phyloP scores from a whole-genome alignment of 257 asterid species.

The Nemophila menziesii region DNA sequence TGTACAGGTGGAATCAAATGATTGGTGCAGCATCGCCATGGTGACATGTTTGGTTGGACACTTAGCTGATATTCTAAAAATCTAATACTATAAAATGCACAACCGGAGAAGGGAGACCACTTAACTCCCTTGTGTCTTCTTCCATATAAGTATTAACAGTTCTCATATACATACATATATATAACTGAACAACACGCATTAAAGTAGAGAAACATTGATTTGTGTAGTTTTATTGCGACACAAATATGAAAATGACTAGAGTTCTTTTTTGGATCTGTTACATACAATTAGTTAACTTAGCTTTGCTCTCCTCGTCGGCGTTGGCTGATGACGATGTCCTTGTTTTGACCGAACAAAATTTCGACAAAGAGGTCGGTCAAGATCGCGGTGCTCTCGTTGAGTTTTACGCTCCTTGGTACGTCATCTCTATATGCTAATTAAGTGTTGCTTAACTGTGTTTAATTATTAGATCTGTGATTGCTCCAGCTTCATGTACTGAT shows the following conservation, averaged over 20 bases:
- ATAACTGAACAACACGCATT: too few relatives aligned
- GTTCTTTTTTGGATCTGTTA: constrained; percentile 14
- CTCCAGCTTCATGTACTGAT: not conserved
- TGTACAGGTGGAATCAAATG: not conserved
- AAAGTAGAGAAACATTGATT: too few relatives aligned
- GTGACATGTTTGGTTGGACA: not conserved
- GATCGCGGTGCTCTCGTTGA: constrained; percentile 88
- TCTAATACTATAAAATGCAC: not conserved
- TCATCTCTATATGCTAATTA: not conserved
- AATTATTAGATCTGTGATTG: not conserved
- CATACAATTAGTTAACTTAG: constrained; percentile 7
- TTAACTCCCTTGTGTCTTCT: not conserved
- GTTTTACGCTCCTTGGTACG: constrained; percentile 88
- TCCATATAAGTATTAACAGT: not conserved
- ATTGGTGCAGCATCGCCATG: constrained; percentile 12
- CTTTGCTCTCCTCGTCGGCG: constrained; percentile 26
- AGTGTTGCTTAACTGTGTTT: not conserved
- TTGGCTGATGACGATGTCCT: constrained; percentile 56
- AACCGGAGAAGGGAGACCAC: not conserved
- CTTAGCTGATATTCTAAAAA: too few relatives aligned
- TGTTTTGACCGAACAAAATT: constrained; percentile 70
- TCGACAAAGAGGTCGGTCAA: constrained; percentile 81
- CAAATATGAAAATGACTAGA: not conserved
- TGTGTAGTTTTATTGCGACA: too few relatives aligned
- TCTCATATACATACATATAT: not conserved